phyloP scores from a whole-genome alignment of 306 rosid species.

The Vicia villosa region DNA sequence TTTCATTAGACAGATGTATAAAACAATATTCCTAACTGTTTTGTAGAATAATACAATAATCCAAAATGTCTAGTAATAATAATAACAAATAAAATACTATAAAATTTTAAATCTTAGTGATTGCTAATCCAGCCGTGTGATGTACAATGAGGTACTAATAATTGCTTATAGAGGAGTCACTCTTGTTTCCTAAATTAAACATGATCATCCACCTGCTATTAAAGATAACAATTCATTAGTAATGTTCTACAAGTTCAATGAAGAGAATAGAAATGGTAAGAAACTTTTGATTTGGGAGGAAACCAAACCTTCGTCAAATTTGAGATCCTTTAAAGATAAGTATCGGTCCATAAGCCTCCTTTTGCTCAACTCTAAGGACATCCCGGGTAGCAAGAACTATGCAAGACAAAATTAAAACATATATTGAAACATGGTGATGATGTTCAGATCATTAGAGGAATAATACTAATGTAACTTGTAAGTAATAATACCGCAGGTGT shows the following conservation, averaged over 20 bases:
- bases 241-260: background rate
- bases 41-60: background rate
- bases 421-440: background rate
- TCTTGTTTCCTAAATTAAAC: slow-evolving; percentile 31
- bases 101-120: slow-evolving; percentile 4
- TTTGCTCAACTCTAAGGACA: slow-evolving; percentile 59
- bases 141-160: background rate
- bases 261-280: slow-evolving; percentile 18
- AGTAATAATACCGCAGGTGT: slow-evolving; percentile 65
- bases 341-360: slow-evolving; percentile 61
- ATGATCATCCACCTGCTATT: slow-evolving; percentile 17
- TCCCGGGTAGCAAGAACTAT: slow-evolving; percentile 69
- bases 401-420: slow-evolving; percentile 8
- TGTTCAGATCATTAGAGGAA: background rate
- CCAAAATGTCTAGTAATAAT: slow-evolving; percentile 1
- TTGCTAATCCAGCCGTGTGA: slow-evolving; percentile 7
- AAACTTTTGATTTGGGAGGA: slow-evolving; percentile 21
- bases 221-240: slow-evolving; percentile 10
- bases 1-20: too few relatives aligned
- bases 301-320: slow-evolving; percentile 56
- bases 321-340: slow-evolving; percentile 67
- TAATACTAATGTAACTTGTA: background rate
- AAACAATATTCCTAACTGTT: too few relatives aligned
- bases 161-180: background rate
- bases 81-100: background rate